phyloP scores from a whole-genome alignment of 257 asterid genomes.

The Galeopsis tetrahit region DNA sequence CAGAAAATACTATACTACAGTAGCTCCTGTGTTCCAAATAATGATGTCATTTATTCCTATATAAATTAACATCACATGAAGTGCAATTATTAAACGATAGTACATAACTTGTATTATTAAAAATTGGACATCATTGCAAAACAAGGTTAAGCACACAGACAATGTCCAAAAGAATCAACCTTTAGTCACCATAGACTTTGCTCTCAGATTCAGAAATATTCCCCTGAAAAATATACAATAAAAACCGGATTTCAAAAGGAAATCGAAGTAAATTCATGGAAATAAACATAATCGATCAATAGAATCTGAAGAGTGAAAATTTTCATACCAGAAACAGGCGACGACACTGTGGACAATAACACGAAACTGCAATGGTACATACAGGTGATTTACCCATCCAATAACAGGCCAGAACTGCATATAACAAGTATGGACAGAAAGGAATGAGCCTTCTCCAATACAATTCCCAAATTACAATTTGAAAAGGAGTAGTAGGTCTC shows the following conservation, averaged over 20 bases:
- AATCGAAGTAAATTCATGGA: not conserved
- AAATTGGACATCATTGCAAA: not conserved
- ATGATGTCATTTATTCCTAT: not conserved
- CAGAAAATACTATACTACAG: not conserved
- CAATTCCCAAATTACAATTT: not conserved
- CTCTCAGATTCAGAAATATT: conserved; percentile 85
- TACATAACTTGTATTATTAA: not conserved
- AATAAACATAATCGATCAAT: not conserved
- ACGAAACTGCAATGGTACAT: conserved; percentile 85
- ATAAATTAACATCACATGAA: too few species aligned
- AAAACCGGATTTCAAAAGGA: not conserved
- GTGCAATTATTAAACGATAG: not conserved
- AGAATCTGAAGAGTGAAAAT: conserved; percentile 18
- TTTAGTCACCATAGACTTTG: conserved; percentile 60
- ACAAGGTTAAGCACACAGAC: conserved; percentile 3
- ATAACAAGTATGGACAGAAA: not conserved
- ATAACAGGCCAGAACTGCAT: conserved; percentile 97
- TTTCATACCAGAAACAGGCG: conserved; percentile 83
- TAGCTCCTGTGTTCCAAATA: not conserved
- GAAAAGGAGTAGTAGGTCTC: too few species aligned
- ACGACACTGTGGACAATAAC: conserved; percentile 79
- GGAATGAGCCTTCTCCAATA: not conserved
- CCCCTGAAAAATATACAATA: conserved; percentile 57
- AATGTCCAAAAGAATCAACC: conserved; percentile 36
- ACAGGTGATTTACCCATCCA: conserved; percentile 96